phyloP scores from a whole-genome alignment of 169 alveolate species.

The Prorocentrum cordatum region DNA sequence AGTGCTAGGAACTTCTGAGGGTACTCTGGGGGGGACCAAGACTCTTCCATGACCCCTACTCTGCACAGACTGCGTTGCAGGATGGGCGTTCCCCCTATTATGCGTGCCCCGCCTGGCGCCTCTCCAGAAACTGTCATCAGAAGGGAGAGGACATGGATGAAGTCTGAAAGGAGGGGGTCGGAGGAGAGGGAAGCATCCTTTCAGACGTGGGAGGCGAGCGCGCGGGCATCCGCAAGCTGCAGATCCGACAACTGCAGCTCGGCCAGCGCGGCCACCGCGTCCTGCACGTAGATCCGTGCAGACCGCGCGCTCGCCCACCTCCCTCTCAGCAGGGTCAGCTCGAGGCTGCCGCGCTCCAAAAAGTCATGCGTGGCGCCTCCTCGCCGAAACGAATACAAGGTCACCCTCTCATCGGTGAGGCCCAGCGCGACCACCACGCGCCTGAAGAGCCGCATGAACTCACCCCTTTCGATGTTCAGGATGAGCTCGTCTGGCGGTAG shows the following conservation, averaged over 20 bases:
- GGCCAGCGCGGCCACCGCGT: background rate
- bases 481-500: background rate
- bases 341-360: background rate
- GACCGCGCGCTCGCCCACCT: background rate
- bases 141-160: too few relatives aligned
- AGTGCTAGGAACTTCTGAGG: too few relatives aligned
- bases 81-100: too few relatives aligned
- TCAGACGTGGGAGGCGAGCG: too few relatives aligned
- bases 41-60: too few relatives aligned
- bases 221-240: too few relatives aligned
- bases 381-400: background rate
- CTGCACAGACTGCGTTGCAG: too few relatives aligned
- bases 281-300: conserved; percentile 1
- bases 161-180: too few relatives aligned
- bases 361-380: conserved; percentile 26
- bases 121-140: too few relatives aligned
- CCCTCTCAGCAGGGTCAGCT: conserved; percentile 8
- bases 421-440: background rate
- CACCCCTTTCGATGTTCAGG: background rate
- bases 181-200: too few relatives aligned
- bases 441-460: background rate
- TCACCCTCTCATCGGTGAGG: background rate
- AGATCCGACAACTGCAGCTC: background rate
- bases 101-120: too few relatives aligned
- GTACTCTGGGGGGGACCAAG: too few relatives aligned